A percentile compares a stretch with the other conserved stretches of the same genome.
phyloP scores from a whole-genome alignment of 2,329 filamentous ascomycete genomes.

The Cylindrodendrum hubeiense region DNA sequence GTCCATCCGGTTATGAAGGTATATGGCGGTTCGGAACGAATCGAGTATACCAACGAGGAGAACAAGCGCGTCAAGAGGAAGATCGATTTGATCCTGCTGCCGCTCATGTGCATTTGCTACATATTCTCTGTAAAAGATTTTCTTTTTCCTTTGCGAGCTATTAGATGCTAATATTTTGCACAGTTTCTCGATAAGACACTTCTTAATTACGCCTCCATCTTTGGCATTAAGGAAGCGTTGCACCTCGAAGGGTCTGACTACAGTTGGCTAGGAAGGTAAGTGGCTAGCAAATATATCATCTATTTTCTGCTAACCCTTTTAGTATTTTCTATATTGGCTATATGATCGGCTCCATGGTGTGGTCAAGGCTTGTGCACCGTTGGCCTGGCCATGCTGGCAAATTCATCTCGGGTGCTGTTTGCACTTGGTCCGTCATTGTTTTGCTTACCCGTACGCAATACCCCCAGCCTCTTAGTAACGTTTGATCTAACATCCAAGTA shows the following conservation, averaged over 20 bases:
- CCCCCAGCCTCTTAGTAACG: not conserved
- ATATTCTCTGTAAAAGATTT: slow-evolving; percentile 6
- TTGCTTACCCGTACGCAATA: slow-evolving; percentile 9
- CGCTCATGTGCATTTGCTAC: slow-evolving; percentile 17
- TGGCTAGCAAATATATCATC: not conserved
- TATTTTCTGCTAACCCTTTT: not conserved
- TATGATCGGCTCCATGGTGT: slow-evolving; percentile 15
- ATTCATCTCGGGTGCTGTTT: slow-evolving; percentile 16
- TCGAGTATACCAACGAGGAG: not conserved
- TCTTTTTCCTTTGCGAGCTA: not conserved
- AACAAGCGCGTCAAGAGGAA: slow-evolving; percentile 11
- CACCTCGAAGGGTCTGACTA: slow-evolving; percentile 16
- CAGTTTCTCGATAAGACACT: slow-evolving; percentile 19
- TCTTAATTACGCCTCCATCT: slow-evolving; percentile 19
- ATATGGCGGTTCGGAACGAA: slow-evolving; percentile 7
- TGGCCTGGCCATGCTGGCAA: slow-evolving; percentile 17
- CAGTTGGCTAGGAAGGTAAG: slow-evolving; percentile 19
- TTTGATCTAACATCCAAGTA: not conserved
- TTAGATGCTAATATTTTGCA: not conserved
- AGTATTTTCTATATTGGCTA: slow-evolving; percentile 21
- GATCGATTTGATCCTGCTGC: slow-evolving; percentile 16
- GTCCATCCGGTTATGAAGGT: not conserved
- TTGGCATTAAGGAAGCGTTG: slow-evolving; percentile 18
- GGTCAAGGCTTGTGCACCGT: slow-evolving; percentile 13
- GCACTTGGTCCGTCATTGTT: slow-evolving; percentile 2